These are phyloP conservation scores for Cicer cuneatum DNA, from an alignment of 306 rosid genomes.

Conservation along the genomic window DNA sequence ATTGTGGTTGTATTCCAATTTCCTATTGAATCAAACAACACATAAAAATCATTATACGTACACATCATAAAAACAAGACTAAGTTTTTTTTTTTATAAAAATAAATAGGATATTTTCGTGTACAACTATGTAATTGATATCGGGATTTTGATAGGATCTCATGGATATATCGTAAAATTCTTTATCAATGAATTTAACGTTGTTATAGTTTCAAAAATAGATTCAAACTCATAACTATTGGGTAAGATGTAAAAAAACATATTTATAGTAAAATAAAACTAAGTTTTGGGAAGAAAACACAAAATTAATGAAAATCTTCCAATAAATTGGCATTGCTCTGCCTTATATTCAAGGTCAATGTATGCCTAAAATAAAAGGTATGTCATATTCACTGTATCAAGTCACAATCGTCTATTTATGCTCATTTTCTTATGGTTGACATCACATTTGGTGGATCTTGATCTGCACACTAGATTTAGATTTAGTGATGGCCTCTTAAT, in stretches of 20 bases:
- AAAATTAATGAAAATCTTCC: background rate
- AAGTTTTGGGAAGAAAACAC: background rate
- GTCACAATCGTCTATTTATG: constrained; percentile 16
- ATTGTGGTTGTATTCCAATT: background rate
- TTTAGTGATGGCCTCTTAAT: constrained; percentile 34
- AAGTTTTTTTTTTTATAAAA: background rate
- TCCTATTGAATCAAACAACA: background rate
- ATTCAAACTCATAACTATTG: no score
- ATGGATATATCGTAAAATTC: no score
- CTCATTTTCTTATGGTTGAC: constrained; percentile 28
- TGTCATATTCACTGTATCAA: constrained; percentile 32
- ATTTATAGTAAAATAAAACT: no score
- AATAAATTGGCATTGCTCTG: constrained; percentile 23
- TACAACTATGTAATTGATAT: no score
- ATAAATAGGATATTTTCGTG: no score
- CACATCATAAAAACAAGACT: background rate
- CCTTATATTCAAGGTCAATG: constrained; percentile 14
- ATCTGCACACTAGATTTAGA: constrained; percentile 9
- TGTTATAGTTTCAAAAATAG: no score
- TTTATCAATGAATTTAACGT: no score
- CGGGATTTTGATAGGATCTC: no score
- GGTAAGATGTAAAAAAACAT: no score
- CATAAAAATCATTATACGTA: background rate
- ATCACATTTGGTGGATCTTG: constrained; percentile 34
- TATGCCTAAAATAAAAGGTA: background rate